Conservation (phyloP, 441 rosid species). For the Flueggea neowawraea region DNA sequence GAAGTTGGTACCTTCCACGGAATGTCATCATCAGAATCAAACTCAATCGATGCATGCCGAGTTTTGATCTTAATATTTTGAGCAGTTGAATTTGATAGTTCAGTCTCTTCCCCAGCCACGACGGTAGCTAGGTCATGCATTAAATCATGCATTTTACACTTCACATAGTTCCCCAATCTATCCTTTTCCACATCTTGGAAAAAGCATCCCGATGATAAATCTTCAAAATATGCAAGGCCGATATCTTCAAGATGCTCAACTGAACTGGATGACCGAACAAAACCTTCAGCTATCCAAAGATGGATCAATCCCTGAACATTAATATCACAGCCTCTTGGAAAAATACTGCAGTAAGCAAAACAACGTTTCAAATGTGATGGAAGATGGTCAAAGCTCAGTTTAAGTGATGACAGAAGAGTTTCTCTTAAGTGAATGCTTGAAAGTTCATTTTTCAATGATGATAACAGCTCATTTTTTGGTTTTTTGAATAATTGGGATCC, state of each 20-base stretch:
- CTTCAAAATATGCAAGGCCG: slow-evolving; percentile 5
- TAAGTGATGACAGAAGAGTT: not conserved
- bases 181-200: slow-evolving; percentile 21
- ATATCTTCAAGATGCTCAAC: not conserved
- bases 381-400: slow-evolving; percentile 15
- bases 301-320: not conserved
- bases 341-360: slow-evolving; percentile 11
- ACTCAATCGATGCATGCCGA: not conserved
- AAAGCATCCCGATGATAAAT: slow-evolving; percentile 11
- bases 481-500: slow-evolving; percentile 8
- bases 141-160: slow-evolving; percentile 22
- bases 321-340: slow-evolving; percentile 4
- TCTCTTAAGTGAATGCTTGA: no score
- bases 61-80: not conserved
- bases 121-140: slow-evolving; percentile 23
- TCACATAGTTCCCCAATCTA: not conserved
- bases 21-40: not conserved
- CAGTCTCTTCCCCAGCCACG: slow-evolving; percentile 6
- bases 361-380: slow-evolving; percentile 16
- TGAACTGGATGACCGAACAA: slow-evolving; percentile 1
- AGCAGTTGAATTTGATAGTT: not conserved
- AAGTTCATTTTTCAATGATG: no score
- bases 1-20: no score
- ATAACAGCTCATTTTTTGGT: not conserved
- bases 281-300: slow-evolving; percentile 16